Conservation (phyloP, 2,329 filamentous ascomycete species). For the Neofusicoccum ribis region DNA sequence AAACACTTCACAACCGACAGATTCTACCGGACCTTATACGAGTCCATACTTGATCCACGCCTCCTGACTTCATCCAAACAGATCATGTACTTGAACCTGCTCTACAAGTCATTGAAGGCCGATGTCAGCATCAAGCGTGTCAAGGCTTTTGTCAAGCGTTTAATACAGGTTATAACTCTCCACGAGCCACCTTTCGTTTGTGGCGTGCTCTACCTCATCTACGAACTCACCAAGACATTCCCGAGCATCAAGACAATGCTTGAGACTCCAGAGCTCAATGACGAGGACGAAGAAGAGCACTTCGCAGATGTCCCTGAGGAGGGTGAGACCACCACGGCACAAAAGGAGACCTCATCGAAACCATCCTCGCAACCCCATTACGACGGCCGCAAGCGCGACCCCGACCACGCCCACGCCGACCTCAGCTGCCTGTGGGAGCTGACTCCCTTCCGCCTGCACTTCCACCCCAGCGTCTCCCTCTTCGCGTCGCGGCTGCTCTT, state of each 20-base stretch:
- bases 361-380: slow-evolving; percentile 50
- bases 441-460: slow-evolving; percentile 77
- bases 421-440: slow-evolving; percentile 92
- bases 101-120: slow-evolving; percentile 84
- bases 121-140: slow-evolving; percentile 89
- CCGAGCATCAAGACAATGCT: slow-evolving; percentile 77
- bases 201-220: slow-evolving; percentile 85
- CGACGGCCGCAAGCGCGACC: slow-evolving; percentile 87
- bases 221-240: slow-evolving; percentile 77
- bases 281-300: slow-evolving; percentile 70
- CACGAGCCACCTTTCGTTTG: slow-evolving; percentile 93
- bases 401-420: slow-evolving; percentile 90
- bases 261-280: slow-evolving; percentile 69
- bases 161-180: slow-evolving; percentile 82
- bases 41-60: slow-evolving; percentile 88
- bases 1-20: slow-evolving; percentile 83
- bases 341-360: background rate
- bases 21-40: slow-evolving; percentile 94
- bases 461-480: slow-evolving; percentile 87
- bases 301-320: slow-evolving; percentile 66
- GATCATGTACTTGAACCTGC: slow-evolving; percentile 86
- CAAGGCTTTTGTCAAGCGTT: slow-evolving; percentile 92
- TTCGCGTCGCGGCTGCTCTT: slow-evolving; percentile 74
- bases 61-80: slow-evolving; percentile 91
- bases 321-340: slow-evolving; percentile 41